Base-by-base conservation (phyloP, 805 yeast genomes). In the Komagataella pastoris region DNA sequence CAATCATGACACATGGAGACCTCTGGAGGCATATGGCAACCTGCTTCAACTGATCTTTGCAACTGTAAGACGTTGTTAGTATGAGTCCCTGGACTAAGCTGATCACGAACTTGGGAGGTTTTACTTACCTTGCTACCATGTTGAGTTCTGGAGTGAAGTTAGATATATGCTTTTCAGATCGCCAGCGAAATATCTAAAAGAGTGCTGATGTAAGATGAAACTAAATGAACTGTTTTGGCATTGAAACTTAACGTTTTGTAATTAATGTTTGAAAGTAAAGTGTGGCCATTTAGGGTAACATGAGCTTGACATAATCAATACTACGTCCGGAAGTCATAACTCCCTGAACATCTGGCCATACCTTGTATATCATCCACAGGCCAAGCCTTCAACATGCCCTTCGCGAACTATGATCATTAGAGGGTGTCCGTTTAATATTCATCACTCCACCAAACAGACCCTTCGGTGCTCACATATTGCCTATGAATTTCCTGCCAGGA, bases 21-120 rank as follows among this genome's bases (percentile, higher is more conserved):
- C 97, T 78, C 65, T 91, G 99, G 49, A 91, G 75, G 65, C 99
- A 91, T 18, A 91, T 82, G 7, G 98, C 98, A 53, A 93, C 87
- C n/a, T 95, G 96, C 59, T 80, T 88, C 61, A 90, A 80, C 63
- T 91, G 95, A 66, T 91, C 99, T 61, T 86, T 84, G 66, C 99
- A 91, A 74, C 96, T 89, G 54, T 10, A 21, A 21, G 6, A 14
- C 7, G 23, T 23, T 40, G 48, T 49, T 53, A 47, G 52, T 49
- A 48, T 17, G 24, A 7, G 12, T 30, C 40, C n/a, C 23, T 21
- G 6, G 6, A 21, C 23, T 43, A 53, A 17, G 53, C 23, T 21
- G 10, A 18, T 12, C 24, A 47, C 12, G 50, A 23, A 21, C n/a
- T n/a, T 8, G 17, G 17, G 21, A 8, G 14, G 10, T 30, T 10